phyloP scores from a whole-genome alignment of 352 stramenopile genomes.

The Globisporangium abappressorium region DNA sequence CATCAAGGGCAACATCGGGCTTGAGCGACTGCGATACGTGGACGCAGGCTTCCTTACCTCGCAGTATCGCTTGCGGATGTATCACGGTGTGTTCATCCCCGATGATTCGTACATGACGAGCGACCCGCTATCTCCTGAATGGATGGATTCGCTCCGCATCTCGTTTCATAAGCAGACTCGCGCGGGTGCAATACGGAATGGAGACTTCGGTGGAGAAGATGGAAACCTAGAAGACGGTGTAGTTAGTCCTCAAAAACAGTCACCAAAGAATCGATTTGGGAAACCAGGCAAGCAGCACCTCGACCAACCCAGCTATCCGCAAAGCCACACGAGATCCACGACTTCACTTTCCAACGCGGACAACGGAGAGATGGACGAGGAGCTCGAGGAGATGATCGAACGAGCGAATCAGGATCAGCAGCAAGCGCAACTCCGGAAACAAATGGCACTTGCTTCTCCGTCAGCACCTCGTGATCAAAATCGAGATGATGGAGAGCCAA shows the following conservation, averaged over 20 bases:
- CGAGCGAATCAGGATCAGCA: conserved; percentile 28
- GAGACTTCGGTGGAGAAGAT: neutral
- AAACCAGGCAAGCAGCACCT: neutral
- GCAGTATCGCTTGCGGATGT: conserved; percentile 57
- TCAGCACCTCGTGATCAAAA: neutral
- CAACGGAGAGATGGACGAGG: conserved; percentile 67
- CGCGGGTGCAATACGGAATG: neutral
- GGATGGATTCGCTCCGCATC: conserved; percentile 75
- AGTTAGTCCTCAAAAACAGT: neutral
- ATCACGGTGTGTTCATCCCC: conserved; percentile 70
- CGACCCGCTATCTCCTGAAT: conserved; percentile 69
- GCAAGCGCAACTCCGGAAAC: neutral
- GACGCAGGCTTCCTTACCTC: conserved; percentile 63
- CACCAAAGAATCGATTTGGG: neutral
- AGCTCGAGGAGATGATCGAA: conserved; percentile 75
- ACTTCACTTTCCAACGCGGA: conserved; percentile 34
- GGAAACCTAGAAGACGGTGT: neutral
- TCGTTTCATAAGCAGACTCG: conserved; percentile 28
- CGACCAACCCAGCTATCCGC: neutral
- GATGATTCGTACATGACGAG: conserved; percentile 61
- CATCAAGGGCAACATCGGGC: conserved; percentile 78
- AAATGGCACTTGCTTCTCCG: neutral
- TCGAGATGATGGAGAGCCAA: neutral
- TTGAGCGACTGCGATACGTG: conserved; percentile 74
- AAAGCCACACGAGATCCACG: conserved; percentile 26